phyloP scores from a whole-genome alignment of 345 rosid species.

The Camelina hispida region DNA sequence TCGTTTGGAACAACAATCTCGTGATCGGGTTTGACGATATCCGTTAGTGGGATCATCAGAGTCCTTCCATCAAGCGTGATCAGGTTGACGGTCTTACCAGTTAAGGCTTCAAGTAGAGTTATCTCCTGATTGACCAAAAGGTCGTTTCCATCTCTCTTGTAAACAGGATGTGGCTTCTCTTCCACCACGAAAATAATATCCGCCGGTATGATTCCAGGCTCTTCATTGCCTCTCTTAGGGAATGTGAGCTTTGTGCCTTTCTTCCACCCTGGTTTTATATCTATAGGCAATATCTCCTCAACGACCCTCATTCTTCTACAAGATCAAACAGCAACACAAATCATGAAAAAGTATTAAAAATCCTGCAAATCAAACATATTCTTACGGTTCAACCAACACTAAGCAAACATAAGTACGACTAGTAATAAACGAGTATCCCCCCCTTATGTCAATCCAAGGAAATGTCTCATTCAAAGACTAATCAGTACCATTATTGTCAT shows the following conservation, averaged over 20 bases:
- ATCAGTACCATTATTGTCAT: neutral
- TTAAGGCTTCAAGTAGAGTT: slow-evolving; percentile 84
- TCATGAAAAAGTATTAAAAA: slow-evolving; percentile 23
- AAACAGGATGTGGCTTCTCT: slow-evolving; percentile 85
- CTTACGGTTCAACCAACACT: slow-evolving; percentile 5
- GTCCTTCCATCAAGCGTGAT: slow-evolving; percentile 77
- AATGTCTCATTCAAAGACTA: neutral
- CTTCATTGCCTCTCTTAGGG: slow-evolving; percentile 87
- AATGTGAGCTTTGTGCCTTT: slow-evolving; percentile 93
- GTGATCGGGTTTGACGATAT: slow-evolving; percentile 74
- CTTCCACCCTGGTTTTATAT: slow-evolving; percentile 97
- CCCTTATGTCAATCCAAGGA: neutral
- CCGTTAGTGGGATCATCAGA: slow-evolving; percentile 68
- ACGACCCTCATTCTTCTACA: slow-evolving; percentile 61
- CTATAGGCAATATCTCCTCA: slow-evolving; percentile 85
- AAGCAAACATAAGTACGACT: slow-evolving; percentile 18
- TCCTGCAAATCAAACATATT: neutral
- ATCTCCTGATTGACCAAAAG: slow-evolving; percentile 72
- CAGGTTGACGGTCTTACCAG: slow-evolving; percentile 74
- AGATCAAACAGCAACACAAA: slow-evolving; percentile 28
- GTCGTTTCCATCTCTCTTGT: slow-evolving; percentile 86
- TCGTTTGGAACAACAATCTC: slow-evolving; percentile 82
- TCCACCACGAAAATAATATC: slow-evolving; percentile 79
- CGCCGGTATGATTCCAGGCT: slow-evolving; percentile 76
- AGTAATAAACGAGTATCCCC: neutral